Evolutionary conservation across 1,284 basidiomycete species (phyloP), one percentile per base, ranked within the genome.

Genomic region (Neonothopanus nambi): DNA sequence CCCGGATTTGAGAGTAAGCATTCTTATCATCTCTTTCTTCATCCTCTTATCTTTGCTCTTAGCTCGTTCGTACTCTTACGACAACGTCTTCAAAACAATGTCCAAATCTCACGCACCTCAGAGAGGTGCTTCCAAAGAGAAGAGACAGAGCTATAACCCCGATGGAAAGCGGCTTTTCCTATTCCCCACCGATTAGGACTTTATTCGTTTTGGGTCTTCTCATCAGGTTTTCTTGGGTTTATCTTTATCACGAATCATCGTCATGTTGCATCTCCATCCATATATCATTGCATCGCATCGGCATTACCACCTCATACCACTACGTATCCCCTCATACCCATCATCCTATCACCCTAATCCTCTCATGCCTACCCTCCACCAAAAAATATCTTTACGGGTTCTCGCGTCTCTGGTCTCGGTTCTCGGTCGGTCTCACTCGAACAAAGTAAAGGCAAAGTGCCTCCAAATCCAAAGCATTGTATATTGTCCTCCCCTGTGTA

Each of bases 41-140:
- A 51, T 35, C 18, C 12, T 5, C 7, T 11, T 50, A 23, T 12
- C 58, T 48, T 54, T 57, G 64, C 44, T 46, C 54, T 54, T 12
- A 83, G 86, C 72, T 12, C 83, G 83, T 17, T 82, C 85, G 1
- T 85, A 83, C 84, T 87, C 84, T 1, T 87, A 87, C 61, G 85
- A 87, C 59, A 81, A 84, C 59, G n/a, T n/a, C n/a, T 67, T 84
- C 30, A 33, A 33, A 33, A 33, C 30, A 33, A 13, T 33, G 30
- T 3, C 30, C 30, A 33, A 33, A 33, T 13, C 9, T 13, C 9
- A 33, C 11, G 11, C 5, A 33, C 30, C 30, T 33, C 30, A 33
- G 8, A 3, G 30, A 33, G 30, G 30, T 33, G 30, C 30, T 9
- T 33, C 30, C 17, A 39, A 48, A 21, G 44, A 37, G 20, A 33